Percentiles rank a stretch among this genome's conserved stretches.
Evolutionary conservation across 2,329 filamentous ascomycete genomes (phyloP).

Genomic region (Aspergillus cejpii): DNA sequence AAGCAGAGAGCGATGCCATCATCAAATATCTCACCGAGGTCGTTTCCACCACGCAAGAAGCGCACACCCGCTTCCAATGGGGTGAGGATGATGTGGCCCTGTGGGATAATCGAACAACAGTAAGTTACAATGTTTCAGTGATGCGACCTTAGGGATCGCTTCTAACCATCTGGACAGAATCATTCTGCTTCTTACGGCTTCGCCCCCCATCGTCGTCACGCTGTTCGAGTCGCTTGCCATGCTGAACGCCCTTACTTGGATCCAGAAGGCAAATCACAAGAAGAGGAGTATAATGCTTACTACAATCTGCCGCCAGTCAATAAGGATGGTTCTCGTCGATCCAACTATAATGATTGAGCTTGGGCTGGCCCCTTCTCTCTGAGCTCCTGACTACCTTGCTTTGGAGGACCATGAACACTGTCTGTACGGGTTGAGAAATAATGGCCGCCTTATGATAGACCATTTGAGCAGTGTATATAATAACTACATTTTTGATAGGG

Average conservation of each 20-base stretch:
- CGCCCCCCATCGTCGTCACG: conserved; percentile 51
- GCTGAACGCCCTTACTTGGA: conserved; percentile 45
- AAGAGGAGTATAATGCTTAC: conserved; percentile 46
- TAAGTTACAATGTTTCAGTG: conserved; percentile 26
- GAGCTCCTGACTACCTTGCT: not conserved
- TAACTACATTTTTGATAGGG: too few species aligned
- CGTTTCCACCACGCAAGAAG: conserved; percentile 56
- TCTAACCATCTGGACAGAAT: conserved; percentile 33
- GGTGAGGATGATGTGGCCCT: conserved; percentile 58
- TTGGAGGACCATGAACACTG: not conserved
- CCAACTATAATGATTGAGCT: conserved; percentile 52
- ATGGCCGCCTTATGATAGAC: not conserved
- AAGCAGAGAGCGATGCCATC: conserved; percentile 50
- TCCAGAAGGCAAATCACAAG: conserved; percentile 45
- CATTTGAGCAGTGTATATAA: too few species aligned
- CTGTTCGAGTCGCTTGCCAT: conserved; percentile 44
- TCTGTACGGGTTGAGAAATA: not conserved
- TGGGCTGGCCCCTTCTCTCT: not conserved
- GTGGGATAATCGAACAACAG: conserved; percentile 59
- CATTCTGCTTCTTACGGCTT: conserved; percentile 54
- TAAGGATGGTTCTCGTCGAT: conserved; percentile 51
- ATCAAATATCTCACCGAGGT: conserved; percentile 50
- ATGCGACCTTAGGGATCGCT: not conserved
- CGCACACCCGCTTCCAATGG: conserved; percentile 63
- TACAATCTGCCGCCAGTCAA: conserved; percentile 48